These are phyloP conservation scores for Barnettozyma wickerhamii DNA, from an alignment of 805 yeast genomes.

Conservation along the genomic window DNA sequence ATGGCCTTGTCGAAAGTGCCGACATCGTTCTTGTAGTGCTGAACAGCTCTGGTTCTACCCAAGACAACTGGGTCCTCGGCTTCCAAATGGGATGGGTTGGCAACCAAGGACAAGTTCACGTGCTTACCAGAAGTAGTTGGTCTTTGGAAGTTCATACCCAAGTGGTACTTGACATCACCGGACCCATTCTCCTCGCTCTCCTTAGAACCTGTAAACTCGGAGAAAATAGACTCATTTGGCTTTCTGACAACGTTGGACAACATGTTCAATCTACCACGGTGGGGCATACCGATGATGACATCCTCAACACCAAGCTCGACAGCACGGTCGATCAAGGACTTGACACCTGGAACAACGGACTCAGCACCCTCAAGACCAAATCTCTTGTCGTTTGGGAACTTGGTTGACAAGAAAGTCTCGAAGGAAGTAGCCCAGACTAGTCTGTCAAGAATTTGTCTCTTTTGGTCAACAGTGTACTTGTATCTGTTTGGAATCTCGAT, in stretches of 20 bases:
- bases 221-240: slow-evolving; percentile 96
- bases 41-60: slow-evolving; percentile 96
- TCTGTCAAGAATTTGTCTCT: slow-evolving; percentile 94
- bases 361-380: slow-evolving; percentile 99
- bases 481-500: slow-evolving; percentile 88
- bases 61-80: slow-evolving; percentile 98
- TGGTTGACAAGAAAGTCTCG: slow-evolving; percentile 87
- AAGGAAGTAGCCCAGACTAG: slow-evolving; percentile 94
- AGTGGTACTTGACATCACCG: slow-evolving; percentile 98
- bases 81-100: slow-evolving; percentile 98
- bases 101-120: slow-evolving; percentile 92
- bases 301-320: slow-evolving; percentile 94
- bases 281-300: slow-evolving; percentile 98
- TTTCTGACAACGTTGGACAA: slow-evolving; percentile 97
- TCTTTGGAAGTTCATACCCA: slow-evolving; percentile 98
- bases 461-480: slow-evolving; percentile 80
- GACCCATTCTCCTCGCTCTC: slow-evolving; percentile 87
- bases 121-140: slow-evolving; percentile 98
- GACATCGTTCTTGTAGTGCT: slow-evolving; percentile 84
- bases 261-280: slow-evolving; percentile 98
- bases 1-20: slow-evolving; percentile 82
- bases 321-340: slow-evolving; percentile 88
- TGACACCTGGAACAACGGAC: slow-evolving; percentile 93
- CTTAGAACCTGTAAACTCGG: slow-evolving; percentile 90
- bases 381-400: slow-evolving; percentile 97